A percentile compares a stretch with the other conserved stretches of the same genome.
Conservation (phyloP, 495 filamentous ascomycete genomes). For the Oleoguttula mirabilis region DNA sequence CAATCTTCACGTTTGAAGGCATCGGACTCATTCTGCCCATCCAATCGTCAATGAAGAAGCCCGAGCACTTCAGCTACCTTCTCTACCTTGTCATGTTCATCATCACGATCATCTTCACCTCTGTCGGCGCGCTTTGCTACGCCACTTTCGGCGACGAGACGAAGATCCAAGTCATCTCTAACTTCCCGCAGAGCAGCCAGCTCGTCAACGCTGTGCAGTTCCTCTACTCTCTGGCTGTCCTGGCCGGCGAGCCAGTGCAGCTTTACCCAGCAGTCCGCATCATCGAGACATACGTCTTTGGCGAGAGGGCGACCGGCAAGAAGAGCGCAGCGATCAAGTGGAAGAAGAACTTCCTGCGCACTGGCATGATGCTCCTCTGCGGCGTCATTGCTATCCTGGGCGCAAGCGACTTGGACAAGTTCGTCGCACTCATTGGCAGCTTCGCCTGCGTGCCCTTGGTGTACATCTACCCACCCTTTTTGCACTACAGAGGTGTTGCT, state of each 20-base stretch:
- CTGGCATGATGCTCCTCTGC: slow-evolving; percentile 37
- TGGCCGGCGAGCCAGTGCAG: slow-evolving; percentile 51
- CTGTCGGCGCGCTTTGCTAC: slow-evolving; percentile 52
- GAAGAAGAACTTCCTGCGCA: slow-evolving; percentile 52
- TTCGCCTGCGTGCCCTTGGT: slow-evolving; percentile 46
- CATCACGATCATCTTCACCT: slow-evolving; percentile 52
- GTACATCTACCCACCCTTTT: slow-evolving; percentile 50
- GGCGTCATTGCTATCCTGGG: slow-evolving; percentile 41
- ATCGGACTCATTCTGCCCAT: slow-evolving; percentile 56
- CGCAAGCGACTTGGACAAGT: slow-evolving; percentile 48
- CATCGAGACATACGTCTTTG: slow-evolving; percentile 42
- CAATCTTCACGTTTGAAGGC: slow-evolving; percentile 58
- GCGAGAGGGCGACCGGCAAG: slow-evolving; percentile 43
- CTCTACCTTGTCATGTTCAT: slow-evolving; percentile 48
- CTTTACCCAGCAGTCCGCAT: slow-evolving; percentile 53
- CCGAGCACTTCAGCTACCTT: slow-evolving; percentile 45
- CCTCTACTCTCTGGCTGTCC: slow-evolving; percentile 50
- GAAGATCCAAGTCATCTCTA: slow-evolving; percentile 50
- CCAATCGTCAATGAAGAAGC: slow-evolving; percentile 49
- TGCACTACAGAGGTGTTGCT: slow-evolving; percentile 78
- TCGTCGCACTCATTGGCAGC: slow-evolving; percentile 51
- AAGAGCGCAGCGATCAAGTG: slow-evolving; percentile 43
- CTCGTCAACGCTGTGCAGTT: slow-evolving; percentile 56
- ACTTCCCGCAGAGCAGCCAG: slow-evolving; percentile 48
- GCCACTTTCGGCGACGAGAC: slow-evolving; percentile 49